Evolutionary conservation across 805 yeast species (phyloP).

Genomic region (Saccharomyces mikatae): DNA sequence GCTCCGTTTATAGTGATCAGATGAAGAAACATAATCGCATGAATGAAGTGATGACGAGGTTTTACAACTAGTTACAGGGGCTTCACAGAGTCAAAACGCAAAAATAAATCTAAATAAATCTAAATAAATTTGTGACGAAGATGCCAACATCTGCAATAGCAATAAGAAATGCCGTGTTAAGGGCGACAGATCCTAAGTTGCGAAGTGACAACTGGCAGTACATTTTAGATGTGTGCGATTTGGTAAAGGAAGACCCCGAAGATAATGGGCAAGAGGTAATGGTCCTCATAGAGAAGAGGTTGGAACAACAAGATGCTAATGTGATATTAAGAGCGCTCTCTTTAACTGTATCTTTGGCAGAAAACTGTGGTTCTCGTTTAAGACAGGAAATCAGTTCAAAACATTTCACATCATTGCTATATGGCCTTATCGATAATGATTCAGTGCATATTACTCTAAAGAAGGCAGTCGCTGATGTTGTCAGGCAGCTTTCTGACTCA

Average conservation of each 20-base stretch:
- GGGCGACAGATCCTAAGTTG: conserved; percentile 58
- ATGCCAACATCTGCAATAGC: conserved; percentile 1
- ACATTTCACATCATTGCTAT: conserved; percentile 41
- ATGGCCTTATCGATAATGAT: conserved; percentile 44
- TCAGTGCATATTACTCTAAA: conserved; percentile 63
- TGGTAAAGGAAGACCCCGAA: conserved; percentile 54
- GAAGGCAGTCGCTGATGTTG: conserved; percentile 52
- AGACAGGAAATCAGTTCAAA: conserved; percentile 55
- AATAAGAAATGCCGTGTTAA: conserved; percentile 22
- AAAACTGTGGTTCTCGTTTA: conserved; percentile 68
- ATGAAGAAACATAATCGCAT: not conserved
- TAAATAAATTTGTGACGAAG: not conserved
- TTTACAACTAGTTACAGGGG: not conserved
- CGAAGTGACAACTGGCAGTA: conserved; percentile 62
- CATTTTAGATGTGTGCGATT: conserved; percentile 59
- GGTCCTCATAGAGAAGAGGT: conserved; percentile 38
- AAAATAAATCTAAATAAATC: no score
- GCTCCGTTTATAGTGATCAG: not conserved
- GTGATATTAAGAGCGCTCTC: conserved; percentile 53
- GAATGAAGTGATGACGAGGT: not conserved
- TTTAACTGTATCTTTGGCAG: conserved; percentile 53
- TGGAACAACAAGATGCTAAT: conserved; percentile 52
- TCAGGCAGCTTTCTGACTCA: conserved; percentile 55
- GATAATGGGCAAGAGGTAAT: conserved; percentile 39
- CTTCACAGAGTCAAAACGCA: not conserved